A percentile compares a stretch with the other conserved stretches of the same genome.
phyloP scores from a whole-genome alignment of 176 grass and related monocot genomes.

The Thalia dealbata region DNA sequence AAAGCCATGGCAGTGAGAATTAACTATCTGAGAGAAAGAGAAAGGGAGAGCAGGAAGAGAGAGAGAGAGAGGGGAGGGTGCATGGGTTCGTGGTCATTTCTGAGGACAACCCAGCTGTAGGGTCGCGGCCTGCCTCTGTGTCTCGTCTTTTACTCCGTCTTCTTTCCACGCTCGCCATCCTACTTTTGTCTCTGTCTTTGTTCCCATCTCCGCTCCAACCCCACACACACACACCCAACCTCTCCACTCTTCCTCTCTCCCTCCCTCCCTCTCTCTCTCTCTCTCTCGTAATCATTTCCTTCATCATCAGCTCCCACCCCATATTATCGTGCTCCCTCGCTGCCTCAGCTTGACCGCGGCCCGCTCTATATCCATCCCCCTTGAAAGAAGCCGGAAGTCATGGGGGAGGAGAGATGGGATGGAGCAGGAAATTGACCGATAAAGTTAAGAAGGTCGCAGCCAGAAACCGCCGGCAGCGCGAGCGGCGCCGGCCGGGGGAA shows the following conservation, averaged over 20 bases:
- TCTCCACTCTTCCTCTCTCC: too few relatives aligned
- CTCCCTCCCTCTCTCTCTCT: background rate
- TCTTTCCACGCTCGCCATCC: background rate
- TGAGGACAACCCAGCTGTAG: background rate
- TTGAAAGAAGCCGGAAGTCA: slow-evolving; percentile 5
- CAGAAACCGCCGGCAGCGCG: too few relatives aligned
- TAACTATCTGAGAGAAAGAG: background rate
- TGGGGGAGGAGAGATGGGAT: background rate
- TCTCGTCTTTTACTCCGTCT: background rate
- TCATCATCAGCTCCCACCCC: background rate
- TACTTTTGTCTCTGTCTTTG: background rate
- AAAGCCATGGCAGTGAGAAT: background rate
- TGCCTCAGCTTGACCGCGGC: background rate
- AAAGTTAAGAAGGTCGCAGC: too few relatives aligned
- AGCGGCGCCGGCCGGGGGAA: too few relatives aligned
- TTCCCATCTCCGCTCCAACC: background rate
- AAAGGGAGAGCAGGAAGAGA: background rate
- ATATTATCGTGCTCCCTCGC: background rate
- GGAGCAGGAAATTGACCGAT: background rate
- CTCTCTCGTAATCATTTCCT: background rate
- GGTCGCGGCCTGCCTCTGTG: background rate
- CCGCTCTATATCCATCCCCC: background rate
- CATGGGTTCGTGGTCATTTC: slow-evolving; percentile 15
- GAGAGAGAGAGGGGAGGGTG: background rate
- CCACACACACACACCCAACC: background rate